These are phyloP conservation scores for Cenchrus americanus DNA, from an alignment of 176 grass and related monocot species.

Conservation along the genomic window DNA sequence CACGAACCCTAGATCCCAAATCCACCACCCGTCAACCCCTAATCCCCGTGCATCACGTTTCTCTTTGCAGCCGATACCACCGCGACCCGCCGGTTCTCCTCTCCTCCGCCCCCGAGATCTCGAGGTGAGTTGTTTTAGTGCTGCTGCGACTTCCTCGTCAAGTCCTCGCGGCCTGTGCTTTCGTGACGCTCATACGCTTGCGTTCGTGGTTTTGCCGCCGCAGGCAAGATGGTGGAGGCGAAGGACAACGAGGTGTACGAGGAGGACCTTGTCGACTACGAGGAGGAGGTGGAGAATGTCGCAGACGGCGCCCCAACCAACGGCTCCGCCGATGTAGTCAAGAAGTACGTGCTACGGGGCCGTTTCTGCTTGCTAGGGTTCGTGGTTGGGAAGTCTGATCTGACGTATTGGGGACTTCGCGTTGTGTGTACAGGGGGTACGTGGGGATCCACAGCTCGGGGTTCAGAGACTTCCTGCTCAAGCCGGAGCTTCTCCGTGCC, in stretches of 20 bases:
- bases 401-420: background rate
- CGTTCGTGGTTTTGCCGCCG: background rate
- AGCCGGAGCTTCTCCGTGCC: slow-evolving; percentile 91
- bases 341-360: slow-evolving; percentile 60
- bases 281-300: slow-evolving; percentile 60
- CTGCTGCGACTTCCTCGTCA: background rate
- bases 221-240: slow-evolving; percentile 76
- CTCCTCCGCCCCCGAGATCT: background rate
- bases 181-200: background rate
- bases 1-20: slow-evolving; percentile 26
- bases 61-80: slow-evolving; percentile 14
- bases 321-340: slow-evolving; percentile 58
- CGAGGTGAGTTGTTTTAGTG: slow-evolving; percentile 17
- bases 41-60: background rate
- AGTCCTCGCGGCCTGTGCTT: background rate
- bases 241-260: slow-evolving; percentile 93
- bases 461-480: slow-evolving; percentile 96
- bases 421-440: slow-evolving; percentile 64
- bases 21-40: background rate
- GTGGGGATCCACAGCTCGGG: slow-evolving; percentile 99
- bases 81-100: background rate
- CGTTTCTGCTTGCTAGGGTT: background rate
- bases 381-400: background rate
- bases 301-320: slow-evolving; percentile 70
- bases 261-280: slow-evolving; percentile 99